A percentile compares a stretch with the other conserved stretches of the same genome.
Conservation (phyloP, 352 stramenopile species). For the Phytophthora melonis region DNA sequence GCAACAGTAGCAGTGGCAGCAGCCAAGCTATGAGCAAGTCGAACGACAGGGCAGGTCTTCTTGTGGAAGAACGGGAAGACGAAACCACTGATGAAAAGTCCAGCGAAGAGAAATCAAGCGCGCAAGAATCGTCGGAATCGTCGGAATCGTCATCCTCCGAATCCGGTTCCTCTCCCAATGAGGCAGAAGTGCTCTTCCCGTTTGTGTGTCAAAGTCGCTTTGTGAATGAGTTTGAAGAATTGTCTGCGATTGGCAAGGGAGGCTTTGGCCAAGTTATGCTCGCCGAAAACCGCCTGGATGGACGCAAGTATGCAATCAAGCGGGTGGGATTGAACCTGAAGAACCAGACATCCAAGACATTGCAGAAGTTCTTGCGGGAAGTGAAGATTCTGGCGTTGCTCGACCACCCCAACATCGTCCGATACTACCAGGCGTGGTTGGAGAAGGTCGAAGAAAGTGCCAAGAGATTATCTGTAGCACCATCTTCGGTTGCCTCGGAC, state of each 20-base stretch:
- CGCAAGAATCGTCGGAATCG: constrained; percentile 44
- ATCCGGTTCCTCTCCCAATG: constrained; percentile 45
- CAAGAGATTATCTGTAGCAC: constrained; percentile 15
- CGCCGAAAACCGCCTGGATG: constrained; percentile 94
- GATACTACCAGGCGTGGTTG: constrained; percentile 93
- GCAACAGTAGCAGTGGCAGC: constrained; percentile 40
- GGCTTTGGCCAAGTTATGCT: constrained; percentile 96
- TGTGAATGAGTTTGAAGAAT: constrained; percentile 85
- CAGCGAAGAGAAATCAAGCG: constrained; percentile 34
- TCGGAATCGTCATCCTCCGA: constrained; percentile 67
- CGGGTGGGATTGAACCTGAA: constrained; percentile 84
- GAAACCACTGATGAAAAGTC: constrained; percentile 43
- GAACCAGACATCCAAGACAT: constrained; percentile 90
- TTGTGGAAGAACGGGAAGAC: constrained; percentile 11
- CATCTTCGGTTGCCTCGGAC: constrained; percentile 39
- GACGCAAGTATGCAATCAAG: constrained; percentile 95
- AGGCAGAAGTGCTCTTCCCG: constrained; percentile 80
- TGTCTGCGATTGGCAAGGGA: constrained; percentile 91
- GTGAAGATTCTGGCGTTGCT: constrained; percentile 93
- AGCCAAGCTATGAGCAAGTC: constrained; percentile 23
- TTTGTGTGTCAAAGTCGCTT: constrained; percentile 89
- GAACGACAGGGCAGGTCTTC: constrained; percentile 14
- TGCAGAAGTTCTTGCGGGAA: constrained; percentile 94
- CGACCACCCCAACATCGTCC: constrained; percentile 94
- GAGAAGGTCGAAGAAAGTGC: constrained; percentile 82